A percentile compares a stretch with the other conserved stretches of the same genome.
phyloP scores from a whole-genome alignment of 2,329 filamentous ascomycete species.

The Cercospora berteroae region DNA sequence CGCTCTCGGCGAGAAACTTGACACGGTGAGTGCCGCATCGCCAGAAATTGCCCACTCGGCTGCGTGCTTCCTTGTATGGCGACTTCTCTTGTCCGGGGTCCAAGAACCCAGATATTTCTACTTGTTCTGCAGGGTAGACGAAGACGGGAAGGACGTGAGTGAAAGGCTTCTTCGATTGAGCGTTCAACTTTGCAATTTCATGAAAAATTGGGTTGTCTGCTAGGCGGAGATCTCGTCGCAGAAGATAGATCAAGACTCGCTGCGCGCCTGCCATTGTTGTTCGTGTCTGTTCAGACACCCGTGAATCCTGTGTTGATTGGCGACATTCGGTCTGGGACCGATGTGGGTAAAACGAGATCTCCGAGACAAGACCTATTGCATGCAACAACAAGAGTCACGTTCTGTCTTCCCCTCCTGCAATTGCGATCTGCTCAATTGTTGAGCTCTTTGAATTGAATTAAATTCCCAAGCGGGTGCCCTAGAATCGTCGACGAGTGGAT shows the following conservation, averaged over 20 bases:
- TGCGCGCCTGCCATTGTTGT: conserved; percentile 18
- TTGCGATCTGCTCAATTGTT: background rate
- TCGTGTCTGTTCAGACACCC: background rate
- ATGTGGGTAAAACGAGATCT: background rate
- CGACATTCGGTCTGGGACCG: background rate
- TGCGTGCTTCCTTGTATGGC: conserved; percentile 68
- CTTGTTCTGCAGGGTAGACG: conserved; percentile 66
- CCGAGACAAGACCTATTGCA: background rate
- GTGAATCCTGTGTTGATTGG: background rate
- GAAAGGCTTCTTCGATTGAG: conserved; percentile 46
- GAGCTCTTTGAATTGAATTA: background rate
- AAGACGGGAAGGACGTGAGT: conserved; percentile 72
- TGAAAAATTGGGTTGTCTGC: conserved; percentile 73
- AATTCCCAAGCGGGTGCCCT: background rate
- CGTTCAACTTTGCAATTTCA: conserved; percentile 49
- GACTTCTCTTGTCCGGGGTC: conserved; percentile 49
- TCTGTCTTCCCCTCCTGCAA: background rate
- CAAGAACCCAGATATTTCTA: conserved; percentile 75
- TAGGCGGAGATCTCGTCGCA: conserved; percentile 70
- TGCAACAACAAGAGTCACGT: background rate
- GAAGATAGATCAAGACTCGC: conserved; percentile 64
- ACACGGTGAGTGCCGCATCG: conserved; percentile 70
- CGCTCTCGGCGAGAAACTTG: conserved; percentile 68
- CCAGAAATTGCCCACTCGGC: conserved; percentile 66
- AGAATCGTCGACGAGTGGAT: background rate